phyloP scores from a whole-genome alignment of 345 rosid genomes.

The Populus euphratica region DNA sequence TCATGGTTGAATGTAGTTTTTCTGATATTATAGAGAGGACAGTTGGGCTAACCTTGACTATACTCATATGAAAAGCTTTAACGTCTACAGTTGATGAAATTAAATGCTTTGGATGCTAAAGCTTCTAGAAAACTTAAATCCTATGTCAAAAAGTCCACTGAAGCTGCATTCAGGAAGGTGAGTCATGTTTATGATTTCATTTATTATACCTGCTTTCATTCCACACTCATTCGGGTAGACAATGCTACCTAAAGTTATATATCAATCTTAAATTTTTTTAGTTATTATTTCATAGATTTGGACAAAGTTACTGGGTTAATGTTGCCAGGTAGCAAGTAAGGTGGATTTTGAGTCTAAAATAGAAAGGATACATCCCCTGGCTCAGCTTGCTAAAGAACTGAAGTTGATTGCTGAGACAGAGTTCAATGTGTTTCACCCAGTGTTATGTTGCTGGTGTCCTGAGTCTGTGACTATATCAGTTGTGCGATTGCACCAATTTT shows the following conservation, averaged over 20 bases:
- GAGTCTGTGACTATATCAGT: conserved; percentile 63
- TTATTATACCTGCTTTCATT: neutral
- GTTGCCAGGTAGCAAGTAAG: conserved; percentile 52
- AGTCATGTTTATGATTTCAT: conserved; percentile 25
- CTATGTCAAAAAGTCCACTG: conserved; percentile 58
- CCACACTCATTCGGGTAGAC: conserved; percentile 1
- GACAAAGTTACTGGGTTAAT: conserved; percentile 9
- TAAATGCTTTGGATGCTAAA: conserved; percentile 39
- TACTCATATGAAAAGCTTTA: conserved; percentile 21
- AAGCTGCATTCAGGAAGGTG: conserved; percentile 75
- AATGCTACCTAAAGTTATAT: neutral
- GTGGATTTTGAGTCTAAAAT: conserved; percentile 51
- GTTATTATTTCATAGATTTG: neutral
- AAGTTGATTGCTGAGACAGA: conserved; percentile 70
- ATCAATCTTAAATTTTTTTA: too few relatives aligned
- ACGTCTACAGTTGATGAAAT: conserved; percentile 47
- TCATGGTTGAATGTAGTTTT: neutral
- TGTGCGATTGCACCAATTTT: conserved; percentile 61
- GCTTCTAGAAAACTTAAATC: conserved; percentile 48
- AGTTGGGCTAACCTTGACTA: conserved; percentile 3
- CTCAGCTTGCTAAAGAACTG: conserved; percentile 79
- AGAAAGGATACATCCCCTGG: conserved; percentile 63
- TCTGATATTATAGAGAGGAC: conserved; percentile 7
- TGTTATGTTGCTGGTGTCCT: conserved; percentile 55
- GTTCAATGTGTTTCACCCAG: conserved; percentile 58